These are phyloP conservation scores for Trichoderma pleuroti DNA, from an alignment of 2,329 filamentous ascomycete genomes.

Conservation along the genomic window DNA sequence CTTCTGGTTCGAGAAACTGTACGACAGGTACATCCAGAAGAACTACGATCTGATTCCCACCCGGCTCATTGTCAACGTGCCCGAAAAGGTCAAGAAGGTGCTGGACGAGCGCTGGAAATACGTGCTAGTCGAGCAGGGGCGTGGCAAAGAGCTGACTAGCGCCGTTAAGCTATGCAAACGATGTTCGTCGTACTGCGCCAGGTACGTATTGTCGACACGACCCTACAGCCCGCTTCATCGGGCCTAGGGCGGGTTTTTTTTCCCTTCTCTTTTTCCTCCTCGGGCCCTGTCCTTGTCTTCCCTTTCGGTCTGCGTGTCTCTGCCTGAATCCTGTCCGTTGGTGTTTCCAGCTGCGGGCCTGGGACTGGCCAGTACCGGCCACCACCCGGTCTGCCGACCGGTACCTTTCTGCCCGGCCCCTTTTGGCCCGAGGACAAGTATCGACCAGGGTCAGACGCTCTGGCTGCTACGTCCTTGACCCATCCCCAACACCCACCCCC, in stretches of 20 bases:
- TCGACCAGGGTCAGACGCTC: not conserved
- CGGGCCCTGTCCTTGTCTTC: conserved; percentile 10
- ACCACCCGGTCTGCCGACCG: not conserved
- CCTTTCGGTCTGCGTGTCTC: conserved; percentile 1
- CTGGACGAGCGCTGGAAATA: conserved; percentile 96
- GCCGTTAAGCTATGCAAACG: conserved; percentile 95
- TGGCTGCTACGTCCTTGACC: not conserved
- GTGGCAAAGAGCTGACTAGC: conserved; percentile 91
- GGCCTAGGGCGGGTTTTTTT: conserved; percentile 6
- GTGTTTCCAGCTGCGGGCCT: conserved; percentile 3
- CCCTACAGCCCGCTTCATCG: conserved; percentile 15
- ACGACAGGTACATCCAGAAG: conserved; percentile 96
- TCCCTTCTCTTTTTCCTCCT: not conserved
- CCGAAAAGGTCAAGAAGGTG: conserved; percentile 89
- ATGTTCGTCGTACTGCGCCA: conserved; percentile 87
- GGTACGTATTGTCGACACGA: conserved; percentile 49
- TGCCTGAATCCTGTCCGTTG: not conserved
- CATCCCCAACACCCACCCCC: conserved; percentile 8
- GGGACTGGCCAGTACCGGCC: not conserved
- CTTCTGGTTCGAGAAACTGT: conserved; percentile 97
- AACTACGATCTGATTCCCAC: conserved; percentile 97
- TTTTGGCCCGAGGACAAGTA: not conserved
- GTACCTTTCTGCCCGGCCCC: not conserved
- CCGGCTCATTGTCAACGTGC: conserved; percentile 89
- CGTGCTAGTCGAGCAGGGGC: conserved; percentile 88